phyloP scores from a whole-genome alignment of 164 flowering plant species.

The Berberis vulgaris region DNA sequence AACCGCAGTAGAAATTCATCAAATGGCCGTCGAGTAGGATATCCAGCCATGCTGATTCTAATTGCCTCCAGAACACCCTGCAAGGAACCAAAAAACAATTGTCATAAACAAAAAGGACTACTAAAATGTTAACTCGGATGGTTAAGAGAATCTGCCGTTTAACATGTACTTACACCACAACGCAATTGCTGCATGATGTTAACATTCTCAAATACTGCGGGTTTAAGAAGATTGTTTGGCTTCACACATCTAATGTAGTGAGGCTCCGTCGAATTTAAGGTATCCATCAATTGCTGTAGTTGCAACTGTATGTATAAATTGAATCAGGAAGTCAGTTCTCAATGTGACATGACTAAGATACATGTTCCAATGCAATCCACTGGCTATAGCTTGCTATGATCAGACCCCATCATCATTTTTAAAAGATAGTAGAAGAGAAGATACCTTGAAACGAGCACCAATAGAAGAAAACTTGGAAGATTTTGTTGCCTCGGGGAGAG shows the following conservation, averaged over 20 bases:
- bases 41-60: conserved; percentile 80
- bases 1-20: conserved; percentile 65
- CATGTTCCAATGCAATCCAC: not conserved
- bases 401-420: not conserved
- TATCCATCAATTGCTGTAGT: not conserved
- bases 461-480: conserved; percentile 2
- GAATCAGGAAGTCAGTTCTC: conserved; percentile 5
- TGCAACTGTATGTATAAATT: conserved; percentile 33
- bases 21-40: conserved; percentile 64
- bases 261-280: conserved; percentile 55
- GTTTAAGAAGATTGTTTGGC: conserved; percentile 1
- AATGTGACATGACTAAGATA: not conserved
- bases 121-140: conserved; percentile 46
- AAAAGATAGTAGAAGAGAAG: not conserved
- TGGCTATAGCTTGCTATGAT: too few relatives aligned
- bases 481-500: conserved; percentile 7
- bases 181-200: conserved; percentile 77
- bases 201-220: conserved; percentile 50
- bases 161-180: conserved; percentile 66
- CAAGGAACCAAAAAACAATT: conserved; percentile 33
- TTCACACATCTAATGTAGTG: conserved; percentile 4
- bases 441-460: conserved; percentile 22
- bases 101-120: conserved; percentile 51
- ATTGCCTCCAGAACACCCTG: conserved; percentile 94
- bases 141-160: conserved; percentile 30